Evolutionary conservation across 441 rosid species (phyloP).

Genomic region (Biscutella laevigata): DNA sequence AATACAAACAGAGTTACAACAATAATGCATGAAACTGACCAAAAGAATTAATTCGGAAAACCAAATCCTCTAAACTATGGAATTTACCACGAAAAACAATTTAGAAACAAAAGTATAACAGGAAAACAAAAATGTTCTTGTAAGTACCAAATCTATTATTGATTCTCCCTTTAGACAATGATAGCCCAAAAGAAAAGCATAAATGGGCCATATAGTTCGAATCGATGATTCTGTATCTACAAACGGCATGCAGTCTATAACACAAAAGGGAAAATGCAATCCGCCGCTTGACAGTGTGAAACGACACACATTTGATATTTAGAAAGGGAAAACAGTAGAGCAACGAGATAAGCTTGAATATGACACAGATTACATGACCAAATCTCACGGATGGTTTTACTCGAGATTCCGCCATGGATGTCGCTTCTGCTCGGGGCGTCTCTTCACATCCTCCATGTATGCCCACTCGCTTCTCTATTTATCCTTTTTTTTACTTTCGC

Average conservation of each 20-base stretch:
- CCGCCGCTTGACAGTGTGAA: neutral
- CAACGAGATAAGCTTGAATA: conserved; percentile 20
- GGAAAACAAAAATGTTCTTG: too few species aligned
- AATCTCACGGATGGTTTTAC: conserved; percentile 23
- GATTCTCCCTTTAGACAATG: too few species aligned
- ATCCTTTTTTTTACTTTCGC: too few species aligned
- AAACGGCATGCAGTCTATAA: conserved; percentile 11
- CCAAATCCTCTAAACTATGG: too few species aligned
- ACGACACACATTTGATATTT: conserved; percentile 1
- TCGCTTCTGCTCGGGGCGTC: conserved; percentile 29
- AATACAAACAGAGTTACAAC: neutral
- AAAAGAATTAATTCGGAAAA: too few species aligned
- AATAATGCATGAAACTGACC: too few species aligned
- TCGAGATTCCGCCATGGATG: conserved; percentile 39
- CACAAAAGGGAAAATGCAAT: neutral
- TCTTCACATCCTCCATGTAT: conserved; percentile 31
- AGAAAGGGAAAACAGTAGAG: conserved; percentile 18
- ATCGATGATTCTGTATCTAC: too few species aligned
- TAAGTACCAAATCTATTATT: too few species aligned
- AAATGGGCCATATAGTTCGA: neutral
- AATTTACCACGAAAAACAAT: too few species aligned
- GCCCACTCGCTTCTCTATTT: too few species aligned
- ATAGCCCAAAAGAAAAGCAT: neutral
- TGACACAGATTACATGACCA: conserved; percentile 22
- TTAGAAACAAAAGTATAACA: too few species aligned